Evolutionary conservation across 1,139 yeast species (phyloP).

Genomic region (Geotrichum reessii): DNA sequence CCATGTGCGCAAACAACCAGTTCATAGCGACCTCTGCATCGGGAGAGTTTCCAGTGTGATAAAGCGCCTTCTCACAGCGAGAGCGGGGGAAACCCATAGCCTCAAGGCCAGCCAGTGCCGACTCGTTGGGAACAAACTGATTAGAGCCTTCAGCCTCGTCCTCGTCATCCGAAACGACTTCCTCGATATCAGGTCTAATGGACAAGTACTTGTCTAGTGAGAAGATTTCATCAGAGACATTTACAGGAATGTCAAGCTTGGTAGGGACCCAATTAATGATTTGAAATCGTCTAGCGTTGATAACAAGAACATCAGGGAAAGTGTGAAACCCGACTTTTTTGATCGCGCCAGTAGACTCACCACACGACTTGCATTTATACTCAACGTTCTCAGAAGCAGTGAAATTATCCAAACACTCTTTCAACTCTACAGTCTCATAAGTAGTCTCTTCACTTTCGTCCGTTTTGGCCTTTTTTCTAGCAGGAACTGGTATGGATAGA

Average conservation of each 20-base stretch:
- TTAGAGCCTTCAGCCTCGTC: constrained; percentile 22
- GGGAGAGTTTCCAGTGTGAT: constrained; percentile 56
- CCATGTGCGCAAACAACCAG: constrained; percentile 87
- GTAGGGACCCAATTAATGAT: constrained; percentile 87
- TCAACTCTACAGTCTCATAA: constrained; percentile 49
- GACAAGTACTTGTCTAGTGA: constrained; percentile 39
- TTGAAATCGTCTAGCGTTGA: constrained; percentile 74
- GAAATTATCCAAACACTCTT: constrained; percentile 48
- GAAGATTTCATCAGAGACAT: constrained; percentile 47
- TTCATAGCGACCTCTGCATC: constrained; percentile 78
- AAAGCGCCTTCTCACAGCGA: constrained; percentile 63
- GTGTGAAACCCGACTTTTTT: constrained; percentile 53
- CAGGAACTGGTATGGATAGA: constrained; percentile 58
- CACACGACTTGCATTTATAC: constrained; percentile 62
- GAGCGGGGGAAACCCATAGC: constrained; percentile 86
- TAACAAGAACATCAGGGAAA: constrained; percentile 63
- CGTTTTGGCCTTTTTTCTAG: constrained; percentile 35
- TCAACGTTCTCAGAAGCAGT: constrained; percentile 54
- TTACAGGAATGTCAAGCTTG: constrained; percentile 69
- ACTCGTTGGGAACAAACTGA: constrained; percentile 52
- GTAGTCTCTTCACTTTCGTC: constrained; percentile 40
- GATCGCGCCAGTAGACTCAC: constrained; percentile 34
- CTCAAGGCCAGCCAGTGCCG: constrained; percentile 49
- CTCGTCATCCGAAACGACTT: constrained; percentile 39
- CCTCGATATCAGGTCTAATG: constrained; percentile 35